phyloP scores from a whole-genome alignment of 148 eudicot genomes.

The Vaccinium darrowii region DNA sequence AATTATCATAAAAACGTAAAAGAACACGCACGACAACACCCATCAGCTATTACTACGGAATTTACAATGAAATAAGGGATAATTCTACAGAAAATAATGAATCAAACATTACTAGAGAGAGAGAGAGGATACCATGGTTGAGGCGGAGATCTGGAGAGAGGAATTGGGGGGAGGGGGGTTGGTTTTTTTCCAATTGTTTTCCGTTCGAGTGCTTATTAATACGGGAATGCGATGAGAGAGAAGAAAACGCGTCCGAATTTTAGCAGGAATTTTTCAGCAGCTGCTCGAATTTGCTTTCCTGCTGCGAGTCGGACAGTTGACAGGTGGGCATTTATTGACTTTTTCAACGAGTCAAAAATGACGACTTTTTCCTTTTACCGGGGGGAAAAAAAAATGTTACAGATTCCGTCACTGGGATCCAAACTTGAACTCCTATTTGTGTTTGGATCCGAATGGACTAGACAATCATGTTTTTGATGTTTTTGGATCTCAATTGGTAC shows the following conservation, averaged over 20 bases:
- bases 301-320: too few species aligned
- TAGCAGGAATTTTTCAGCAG: too few species aligned
- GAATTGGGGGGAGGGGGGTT: neutral
- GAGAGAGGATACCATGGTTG: conserved; percentile 14
- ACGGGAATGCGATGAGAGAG: neutral
- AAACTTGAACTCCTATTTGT: too few species aligned
- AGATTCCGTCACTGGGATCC: too few species aligned
- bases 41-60: neutral
- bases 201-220: neutral
- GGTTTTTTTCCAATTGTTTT: neutral
- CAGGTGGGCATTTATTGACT: too few species aligned
- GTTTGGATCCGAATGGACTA: too few species aligned
- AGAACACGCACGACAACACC: neutral
- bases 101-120: neutral
- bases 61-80: neutral
- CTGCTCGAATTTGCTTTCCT: too few species aligned
- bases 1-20: neutral
- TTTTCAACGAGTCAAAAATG: too few species aligned
- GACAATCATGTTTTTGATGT: too few species aligned
- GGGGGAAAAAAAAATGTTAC: too few species aligned
- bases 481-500: too few species aligned
- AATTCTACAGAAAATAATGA: neutral
- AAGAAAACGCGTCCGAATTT: neutral
- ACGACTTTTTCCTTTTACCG: too few species aligned
- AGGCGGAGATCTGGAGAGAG: conserved; percentile 7